Percentiles rank a stretch among this genome's conserved stretches.
These are phyloP conservation scores for Streptanthus diversifolius DNA, from an alignment of 345 rosid species.

Conservation along the genomic window DNA sequence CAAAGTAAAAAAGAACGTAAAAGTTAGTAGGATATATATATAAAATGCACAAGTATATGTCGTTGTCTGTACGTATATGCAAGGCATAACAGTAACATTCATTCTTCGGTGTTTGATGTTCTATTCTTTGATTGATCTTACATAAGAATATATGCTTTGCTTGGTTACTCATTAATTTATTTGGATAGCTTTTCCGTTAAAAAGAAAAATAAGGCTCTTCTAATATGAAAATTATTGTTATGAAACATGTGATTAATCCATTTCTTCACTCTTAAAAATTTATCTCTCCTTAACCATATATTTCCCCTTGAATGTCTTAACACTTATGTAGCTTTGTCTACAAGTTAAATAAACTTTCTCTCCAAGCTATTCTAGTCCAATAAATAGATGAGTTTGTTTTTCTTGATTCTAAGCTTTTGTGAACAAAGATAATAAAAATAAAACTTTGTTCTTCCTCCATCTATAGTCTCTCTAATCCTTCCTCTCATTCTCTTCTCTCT, in stretches of 20 bases:
- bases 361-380: no score
- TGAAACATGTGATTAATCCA: background rate
- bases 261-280: no score
- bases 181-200: background rate
- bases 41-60: background rate
- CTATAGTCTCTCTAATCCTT: no score
- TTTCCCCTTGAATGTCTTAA: no score
- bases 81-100: constrained; percentile 17
- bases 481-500: no score
- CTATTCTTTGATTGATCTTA: constrained; percentile 18
- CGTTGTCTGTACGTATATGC: constrained; percentile 12
- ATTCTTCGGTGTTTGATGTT: background rate
- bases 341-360: no score
- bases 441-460: no score
- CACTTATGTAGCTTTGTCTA: no score
- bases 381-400: no score
- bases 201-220: background rate
- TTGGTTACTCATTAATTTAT: constrained; percentile 19
- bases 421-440: no score
- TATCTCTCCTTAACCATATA: no score
- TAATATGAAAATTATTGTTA: background rate
- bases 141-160: constrained; percentile 24
- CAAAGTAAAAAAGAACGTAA: background rate
- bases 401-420: no score
- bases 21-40: background rate